Percentiles rank a stretch among this genome's conserved stretches.
Evolutionary conservation across 192 early-diverging fungal genomes (phyloP).

Genomic region (Coemansia sp.): DNA sequence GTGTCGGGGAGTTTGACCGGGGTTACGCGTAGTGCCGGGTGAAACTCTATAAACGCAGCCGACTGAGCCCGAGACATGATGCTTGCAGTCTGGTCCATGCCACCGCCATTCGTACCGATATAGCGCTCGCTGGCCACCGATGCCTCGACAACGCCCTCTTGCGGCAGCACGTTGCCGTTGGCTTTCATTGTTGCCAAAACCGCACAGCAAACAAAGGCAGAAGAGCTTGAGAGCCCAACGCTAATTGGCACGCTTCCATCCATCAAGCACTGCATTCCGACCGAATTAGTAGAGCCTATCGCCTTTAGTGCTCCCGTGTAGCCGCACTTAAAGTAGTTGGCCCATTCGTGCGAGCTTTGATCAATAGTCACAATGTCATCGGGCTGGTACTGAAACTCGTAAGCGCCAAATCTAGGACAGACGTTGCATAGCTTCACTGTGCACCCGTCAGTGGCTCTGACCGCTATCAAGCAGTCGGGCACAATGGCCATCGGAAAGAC

Average conservation of each 20-base stretch:
- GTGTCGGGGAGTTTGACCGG: conserved; percentile 64
- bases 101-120: conserved; percentile 64
- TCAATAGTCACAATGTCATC: conserved; percentile 58
- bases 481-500: conserved; percentile 95
- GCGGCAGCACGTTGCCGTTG: conserved; percentile 7
- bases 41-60: conserved; percentile 77
- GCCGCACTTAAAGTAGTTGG: conserved; percentile 86
- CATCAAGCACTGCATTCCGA: conserved; percentile 64
- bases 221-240: conserved; percentile 79
- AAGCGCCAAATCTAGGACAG: conserved; percentile 1
- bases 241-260: conserved; percentile 79
- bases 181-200: conserved; percentile 56
- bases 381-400: conserved; percentile 11
- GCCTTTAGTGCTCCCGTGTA: conserved; percentile 53
- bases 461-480: conserved; percentile 40
- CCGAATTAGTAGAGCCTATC: conserved; percentile 3
- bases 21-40: conserved; percentile 61
- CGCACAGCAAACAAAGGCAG: conserved; percentile 78
- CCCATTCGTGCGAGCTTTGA: conserved; percentile 63
- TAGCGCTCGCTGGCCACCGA: conserved; percentile 80
- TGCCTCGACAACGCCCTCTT: conserved; percentile 49
- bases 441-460: conserved; percentile 4
- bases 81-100: conserved; percentile 91
- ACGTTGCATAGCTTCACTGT: conserved; percentile 9
- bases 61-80: conserved; percentile 68